phyloP scores from a whole-genome alignment of 306 rosid species.

The Myrica gale region DNA sequence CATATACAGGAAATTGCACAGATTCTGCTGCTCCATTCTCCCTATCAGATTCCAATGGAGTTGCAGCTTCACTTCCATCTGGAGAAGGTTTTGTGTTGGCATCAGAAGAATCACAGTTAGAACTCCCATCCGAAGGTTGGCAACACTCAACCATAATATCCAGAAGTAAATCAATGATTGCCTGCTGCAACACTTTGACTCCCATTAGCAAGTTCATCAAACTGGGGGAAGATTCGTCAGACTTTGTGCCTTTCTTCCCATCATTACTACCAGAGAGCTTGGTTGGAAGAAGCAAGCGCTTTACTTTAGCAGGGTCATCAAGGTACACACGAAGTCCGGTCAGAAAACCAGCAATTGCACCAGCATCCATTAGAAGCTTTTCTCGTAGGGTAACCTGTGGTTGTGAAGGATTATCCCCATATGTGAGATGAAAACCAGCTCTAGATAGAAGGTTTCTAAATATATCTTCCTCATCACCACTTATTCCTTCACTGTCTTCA shows the following conservation, averaged over 20 bases:
- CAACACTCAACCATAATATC: conserved; percentile 99
- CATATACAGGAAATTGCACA: conserved; percentile 51
- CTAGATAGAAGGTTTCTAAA: conserved; percentile 90
- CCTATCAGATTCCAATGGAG: conserved; percentile 54
- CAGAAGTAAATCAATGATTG: conserved; percentile 89
- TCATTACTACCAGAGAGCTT: conserved; percentile 77
- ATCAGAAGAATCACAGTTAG: conserved; percentile 55
- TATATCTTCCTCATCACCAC: conserved; percentile 98
- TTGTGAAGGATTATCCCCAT: conserved; percentile 95
- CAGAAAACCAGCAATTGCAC: conserved; percentile 97
- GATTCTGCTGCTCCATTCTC: conserved; percentile 66
- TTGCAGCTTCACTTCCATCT: conserved; percentile 51
- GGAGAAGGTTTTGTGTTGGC: conserved; percentile 63
- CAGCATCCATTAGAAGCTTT: conserved; percentile 93
- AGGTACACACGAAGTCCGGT: conserved; percentile 99
- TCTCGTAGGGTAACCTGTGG: conserved; percentile 95
- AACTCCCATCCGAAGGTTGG: conserved; percentile 85
- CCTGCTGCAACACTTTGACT: conserved; percentile 96
- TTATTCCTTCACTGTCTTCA: conserved; percentile 93
- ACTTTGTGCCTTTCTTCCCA: conserved; percentile 71
- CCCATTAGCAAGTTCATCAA: conserved; percentile 99
- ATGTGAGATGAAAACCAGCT: conserved; percentile 96
- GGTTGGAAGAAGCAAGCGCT: conserved; percentile 96
- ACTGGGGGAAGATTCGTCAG: conserved; percentile 91
- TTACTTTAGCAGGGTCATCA: conserved; percentile 97